Conservation (phyloP, 768 basidiomycete species). For the Leccinum truebloodii region DNA sequence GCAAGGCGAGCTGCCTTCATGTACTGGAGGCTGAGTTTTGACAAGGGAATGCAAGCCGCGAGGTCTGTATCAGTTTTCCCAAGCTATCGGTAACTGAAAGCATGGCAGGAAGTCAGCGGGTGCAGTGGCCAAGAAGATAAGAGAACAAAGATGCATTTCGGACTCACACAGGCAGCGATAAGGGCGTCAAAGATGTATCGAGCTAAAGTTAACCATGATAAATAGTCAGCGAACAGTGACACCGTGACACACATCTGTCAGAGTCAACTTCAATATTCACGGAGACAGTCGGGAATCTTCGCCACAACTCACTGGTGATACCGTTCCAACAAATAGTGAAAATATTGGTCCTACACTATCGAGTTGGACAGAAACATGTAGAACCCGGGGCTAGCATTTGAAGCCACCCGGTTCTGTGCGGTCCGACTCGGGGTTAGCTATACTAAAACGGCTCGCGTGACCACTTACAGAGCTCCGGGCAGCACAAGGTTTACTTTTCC, state of each 20-base stretch:
- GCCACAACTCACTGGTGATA: background rate
- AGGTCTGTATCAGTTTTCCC: slow-evolving; percentile 4
- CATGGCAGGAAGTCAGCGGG: slow-evolving; percentile 13
- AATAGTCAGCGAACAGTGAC: background rate
- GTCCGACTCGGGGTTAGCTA: background rate
- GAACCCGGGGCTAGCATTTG: background rate
- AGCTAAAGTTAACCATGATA: slow-evolving; percentile 7
- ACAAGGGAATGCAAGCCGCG: background rate
- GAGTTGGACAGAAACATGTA: background rate
- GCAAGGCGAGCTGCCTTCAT: slow-evolving; percentile 3
- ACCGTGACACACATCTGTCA: background rate
- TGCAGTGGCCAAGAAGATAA: slow-evolving; percentile 2
- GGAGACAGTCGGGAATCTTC: background rate
- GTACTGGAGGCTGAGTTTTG: slow-evolving; percentile 1
- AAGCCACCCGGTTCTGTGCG: background rate
- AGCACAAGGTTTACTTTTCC: background rate
- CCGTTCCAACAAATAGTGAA: background rate
- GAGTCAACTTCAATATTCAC: background rate
- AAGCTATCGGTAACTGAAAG: slow-evolving; percentile 5
- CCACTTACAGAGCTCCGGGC: background rate
- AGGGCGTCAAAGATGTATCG: background rate
- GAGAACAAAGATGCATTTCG: background rate
- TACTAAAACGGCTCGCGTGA: background rate
- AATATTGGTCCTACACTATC: background rate
- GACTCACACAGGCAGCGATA: slow-evolving; percentile 2